phyloP scores from a whole-genome alignment of 73 alveolate genomes.

The Tetrahymena borealis region DNA sequence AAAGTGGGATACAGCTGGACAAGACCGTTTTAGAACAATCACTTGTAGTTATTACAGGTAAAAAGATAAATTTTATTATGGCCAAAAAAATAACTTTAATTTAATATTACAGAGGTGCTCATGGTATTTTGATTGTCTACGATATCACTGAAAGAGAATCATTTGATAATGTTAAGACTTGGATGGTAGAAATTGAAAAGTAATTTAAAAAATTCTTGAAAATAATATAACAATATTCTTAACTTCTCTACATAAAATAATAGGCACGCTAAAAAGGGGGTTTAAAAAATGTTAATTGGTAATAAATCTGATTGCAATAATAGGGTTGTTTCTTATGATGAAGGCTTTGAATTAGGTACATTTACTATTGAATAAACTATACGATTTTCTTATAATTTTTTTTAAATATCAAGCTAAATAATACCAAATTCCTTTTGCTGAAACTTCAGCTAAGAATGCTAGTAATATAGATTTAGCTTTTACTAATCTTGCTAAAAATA shows the following conservation, averaged over 20 bases:
- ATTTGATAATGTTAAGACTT: constrained; percentile 67
- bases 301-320: constrained; percentile 79
- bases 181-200: constrained; percentile 82
- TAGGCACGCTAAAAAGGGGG: constrained; percentile 60
- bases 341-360: constrained; percentile 57
- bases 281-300: constrained; percentile 72
- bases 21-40: constrained; percentile 72
- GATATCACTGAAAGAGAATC: constrained; percentile 77
- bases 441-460: constrained; percentile 37
- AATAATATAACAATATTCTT: background rate
- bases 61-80: background rate
- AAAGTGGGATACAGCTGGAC: constrained; percentile 83
- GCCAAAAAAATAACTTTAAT: no score
- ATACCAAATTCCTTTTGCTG: constrained; percentile 19
- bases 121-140: constrained; percentile 71
- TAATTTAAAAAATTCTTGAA: background rate
- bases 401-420: constrained; percentile 4
- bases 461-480: constrained; percentile 38
- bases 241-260: background rate
- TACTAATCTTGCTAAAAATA: constrained; percentile 36
- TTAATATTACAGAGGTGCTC: constrained; percentile 75
- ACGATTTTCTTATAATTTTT: background rate
- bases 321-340: constrained; percentile 73
- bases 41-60: constrained; percentile 51
- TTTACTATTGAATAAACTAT: background rate